Evolutionary conservation across 2,329 filamentous ascomycete genomes (phyloP), one percentile per base, ranked within the genome.

Genomic region (Diatrype stigma): DNA sequence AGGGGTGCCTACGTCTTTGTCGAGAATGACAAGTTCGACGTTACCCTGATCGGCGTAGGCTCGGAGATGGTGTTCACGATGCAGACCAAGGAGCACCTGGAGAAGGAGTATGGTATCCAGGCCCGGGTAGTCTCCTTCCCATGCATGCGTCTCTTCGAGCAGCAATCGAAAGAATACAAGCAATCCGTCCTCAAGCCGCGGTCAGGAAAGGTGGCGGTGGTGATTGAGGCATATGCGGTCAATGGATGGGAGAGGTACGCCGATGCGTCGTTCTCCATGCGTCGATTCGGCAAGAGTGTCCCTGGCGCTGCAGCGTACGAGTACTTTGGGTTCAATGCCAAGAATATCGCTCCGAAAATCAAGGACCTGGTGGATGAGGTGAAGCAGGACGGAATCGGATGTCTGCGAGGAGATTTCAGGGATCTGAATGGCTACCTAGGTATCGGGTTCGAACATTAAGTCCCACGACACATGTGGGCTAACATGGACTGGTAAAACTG

Each of bases 241-340:
- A 77, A 78, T 52, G 79, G 80, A 0, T 84, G 81, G 80, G 81
- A 84, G 66, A 64, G 80, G 19, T 84, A 83, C 58, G 80, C 80
- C 0, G 76, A 82, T 61, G 81, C 80, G 1, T 78, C 75, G 1
- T 72, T 72, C 52, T 77, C 71, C 45, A 77, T 84, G 73, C 70
- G 71, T 42, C 67, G 69, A 0, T 84, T 83, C 55, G 80, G 80
- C 0, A 78, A 84, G 59, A 78, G 73, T 16, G 61, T 84, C 42
- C 80, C 80, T 0, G 76, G 79, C 0, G 74, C 75, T 54, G 72
- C 73, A 11, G 77, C 77, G 2, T 82, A 83, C 60, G 73, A 76
- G 56, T 76, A 75, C 49, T 83, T 83, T 60, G 77, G 80, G 1
- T 82, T 78, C 34, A 37, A 37, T 16, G 34, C 34, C 34, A 37